Percentiles rank a stretch among this genome's conserved stretches.
Conservation (phyloP, 352 stramenopile species). For the Globisporangium iwayamae region DNA sequence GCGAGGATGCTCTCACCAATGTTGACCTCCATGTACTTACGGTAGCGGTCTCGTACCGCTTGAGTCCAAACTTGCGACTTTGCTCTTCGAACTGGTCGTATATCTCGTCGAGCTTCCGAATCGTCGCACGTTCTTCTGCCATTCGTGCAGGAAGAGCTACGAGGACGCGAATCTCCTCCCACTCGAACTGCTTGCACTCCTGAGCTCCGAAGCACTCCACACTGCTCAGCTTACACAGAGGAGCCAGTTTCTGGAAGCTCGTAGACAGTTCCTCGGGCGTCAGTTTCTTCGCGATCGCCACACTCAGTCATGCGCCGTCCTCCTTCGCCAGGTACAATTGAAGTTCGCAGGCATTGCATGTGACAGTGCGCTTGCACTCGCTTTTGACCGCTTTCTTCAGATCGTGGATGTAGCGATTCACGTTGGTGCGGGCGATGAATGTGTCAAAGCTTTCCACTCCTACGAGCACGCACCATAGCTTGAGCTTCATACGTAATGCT, state of each 20-base stretch:
- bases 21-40: not conserved
- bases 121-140: too few species aligned
- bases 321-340: not conserved
- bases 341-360: not conserved
- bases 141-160: too few species aligned
- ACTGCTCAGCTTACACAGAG: too few species aligned
- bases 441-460: not conserved
- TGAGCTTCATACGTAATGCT: too few species aligned
- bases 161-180: too few species aligned
- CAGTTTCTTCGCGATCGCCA: not conserved
- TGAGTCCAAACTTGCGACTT: too few species aligned
- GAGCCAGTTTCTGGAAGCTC: not conserved
- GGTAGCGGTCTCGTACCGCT: not conserved
- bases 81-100: too few species aligned
- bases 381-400: not conserved
- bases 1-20: not conserved
- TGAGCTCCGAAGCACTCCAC: too few species aligned
- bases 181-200: too few species aligned
- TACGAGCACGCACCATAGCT: not conserved
- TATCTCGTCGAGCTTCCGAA: too few species aligned
- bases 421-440: not conserved
- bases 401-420: not conserved
- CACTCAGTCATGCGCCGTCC: not conserved
- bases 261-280: not conserved
- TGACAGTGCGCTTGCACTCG: not conserved